Evolutionary conservation across 768 basidiomycete species (phyloP).

Genomic region (Tricholoma bakamatsutake): DNA sequence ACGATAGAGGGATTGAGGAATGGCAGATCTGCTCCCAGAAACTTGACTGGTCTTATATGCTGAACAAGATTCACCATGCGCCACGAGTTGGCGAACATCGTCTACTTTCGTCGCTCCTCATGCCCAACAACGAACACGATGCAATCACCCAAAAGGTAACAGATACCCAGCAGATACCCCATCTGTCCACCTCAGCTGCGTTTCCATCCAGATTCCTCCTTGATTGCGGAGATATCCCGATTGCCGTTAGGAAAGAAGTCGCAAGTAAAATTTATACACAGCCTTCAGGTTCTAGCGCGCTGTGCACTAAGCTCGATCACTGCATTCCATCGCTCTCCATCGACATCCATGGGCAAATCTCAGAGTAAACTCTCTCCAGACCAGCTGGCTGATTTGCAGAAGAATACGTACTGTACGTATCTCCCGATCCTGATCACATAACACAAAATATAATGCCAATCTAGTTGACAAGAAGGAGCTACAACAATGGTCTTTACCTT

Average conservation of each 20-base stretch:
- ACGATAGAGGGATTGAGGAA: slow-evolving; percentile 3
- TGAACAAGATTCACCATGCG: slow-evolving; percentile 6
- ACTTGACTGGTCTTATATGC: slow-evolving; percentile 12
- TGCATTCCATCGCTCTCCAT: background rate
- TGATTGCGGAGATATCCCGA: slow-evolving; percentile 16
- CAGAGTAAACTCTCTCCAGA: slow-evolving; percentile 94
- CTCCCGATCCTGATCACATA: background rate
- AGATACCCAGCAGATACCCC: background rate
- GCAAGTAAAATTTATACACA: slow-evolving; percentile 11
- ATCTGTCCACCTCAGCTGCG: slow-evolving; percentile 9
- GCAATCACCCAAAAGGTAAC: slow-evolving; percentile 19
- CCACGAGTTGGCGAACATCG: slow-evolving; percentile 14
- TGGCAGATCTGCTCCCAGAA: background rate
- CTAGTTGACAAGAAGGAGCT: slow-evolving; percentile 94
- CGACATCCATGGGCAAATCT: slow-evolving; percentile 85
- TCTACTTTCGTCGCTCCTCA: slow-evolving; percentile 19
- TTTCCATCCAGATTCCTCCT: slow-evolving; percentile 2
- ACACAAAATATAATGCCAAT: slow-evolving; percentile 6
- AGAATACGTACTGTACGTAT: slow-evolving; percentile 90
- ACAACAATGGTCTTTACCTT: slow-evolving; percentile 72
- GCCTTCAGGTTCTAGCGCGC: slow-evolving; percentile 9
- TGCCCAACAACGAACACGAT: slow-evolving; percentile 21
- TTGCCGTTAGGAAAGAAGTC: slow-evolving; percentile 1
- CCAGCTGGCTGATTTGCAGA: slow-evolving; percentile 91
- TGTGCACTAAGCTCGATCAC: background rate